Conservation (phyloP, 768 basidiomycete species). For the Melanogaster broomeanus region DNA sequence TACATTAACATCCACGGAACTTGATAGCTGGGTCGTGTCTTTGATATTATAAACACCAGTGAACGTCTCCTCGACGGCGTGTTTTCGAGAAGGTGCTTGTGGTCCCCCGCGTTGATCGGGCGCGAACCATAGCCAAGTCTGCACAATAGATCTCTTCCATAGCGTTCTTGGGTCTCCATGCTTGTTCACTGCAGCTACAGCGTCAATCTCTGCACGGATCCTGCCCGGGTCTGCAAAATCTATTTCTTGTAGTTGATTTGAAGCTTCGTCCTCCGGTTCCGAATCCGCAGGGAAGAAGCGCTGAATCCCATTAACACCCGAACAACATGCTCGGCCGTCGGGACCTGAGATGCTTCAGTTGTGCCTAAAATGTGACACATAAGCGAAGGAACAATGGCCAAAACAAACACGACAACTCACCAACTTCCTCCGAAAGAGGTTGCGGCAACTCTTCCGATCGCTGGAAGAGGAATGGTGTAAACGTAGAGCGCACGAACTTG, state of each 20-base stretch:
- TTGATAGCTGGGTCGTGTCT: not conserved
- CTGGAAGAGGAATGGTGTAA: constrained; percentile 52
- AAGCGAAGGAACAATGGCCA: constrained; percentile 1
- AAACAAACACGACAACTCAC: constrained; percentile 37
- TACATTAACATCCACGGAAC: not conserved
- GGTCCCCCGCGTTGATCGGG: constrained; percentile 33
- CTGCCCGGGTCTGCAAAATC: constrained; percentile 65
- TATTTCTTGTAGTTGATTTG: constrained; percentile 54
- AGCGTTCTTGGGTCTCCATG: constrained; percentile 16
- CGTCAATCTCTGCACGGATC: constrained; percentile 45
- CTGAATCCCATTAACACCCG: constrained; percentile 51
- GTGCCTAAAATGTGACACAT: constrained; percentile 5
- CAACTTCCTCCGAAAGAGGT: constrained; percentile 50
- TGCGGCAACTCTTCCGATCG: constrained; percentile 63
- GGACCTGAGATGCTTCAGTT: constrained; percentile 58
- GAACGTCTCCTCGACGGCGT: constrained; percentile 35
- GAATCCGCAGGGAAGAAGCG: constrained; percentile 20
- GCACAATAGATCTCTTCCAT: constrained; percentile 64
- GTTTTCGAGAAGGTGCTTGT: constrained; percentile 10
- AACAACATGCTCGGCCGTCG: constrained; percentile 69
- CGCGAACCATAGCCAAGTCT: constrained; percentile 49
- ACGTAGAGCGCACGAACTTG: constrained; percentile 62
- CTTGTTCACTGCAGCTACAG: constrained; percentile 7
- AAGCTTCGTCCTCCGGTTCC: constrained; percentile 31
- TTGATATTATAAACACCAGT: constrained; percentile 37